A percentile compares a stretch with the other conserved stretches of the same genome.
Conservation (phyloP, 768 basidiomycete genomes). For the Rhodosporidiobolus odoratus region DNA sequence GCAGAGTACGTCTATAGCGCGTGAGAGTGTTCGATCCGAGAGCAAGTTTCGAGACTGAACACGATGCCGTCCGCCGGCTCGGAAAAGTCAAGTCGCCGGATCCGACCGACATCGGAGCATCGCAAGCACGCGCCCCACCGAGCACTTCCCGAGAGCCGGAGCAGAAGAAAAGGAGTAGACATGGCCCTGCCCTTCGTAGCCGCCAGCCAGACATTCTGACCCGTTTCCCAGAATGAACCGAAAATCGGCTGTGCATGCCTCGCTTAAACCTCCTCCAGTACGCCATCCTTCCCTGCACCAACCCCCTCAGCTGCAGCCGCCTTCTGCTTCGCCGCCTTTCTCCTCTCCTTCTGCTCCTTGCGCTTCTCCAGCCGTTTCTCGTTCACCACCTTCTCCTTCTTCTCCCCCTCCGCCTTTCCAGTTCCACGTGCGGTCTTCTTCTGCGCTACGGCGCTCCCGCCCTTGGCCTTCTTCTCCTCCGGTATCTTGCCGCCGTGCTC, state of each 20-base stretch:
- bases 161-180: too few relatives aligned
- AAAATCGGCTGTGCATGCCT: neutral
- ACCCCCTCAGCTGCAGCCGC: neutral
- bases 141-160: too few relatives aligned
- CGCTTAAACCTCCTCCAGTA: neutral
- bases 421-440: neutral
- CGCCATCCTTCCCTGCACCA: neutral
- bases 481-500: slow-evolving; percentile 32
- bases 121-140: too few relatives aligned
- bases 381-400: neutral
- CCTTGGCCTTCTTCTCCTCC: slow-evolving; percentile 7
- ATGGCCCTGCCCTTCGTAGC: too few relatives aligned
- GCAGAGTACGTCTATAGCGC: too few relatives aligned
- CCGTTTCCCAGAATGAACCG: neutral
- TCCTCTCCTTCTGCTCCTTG: slow-evolving; percentile 10
- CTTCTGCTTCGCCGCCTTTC: neutral
- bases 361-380: slow-evolving; percentile 3
- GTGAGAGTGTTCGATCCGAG: too few relatives aligned
- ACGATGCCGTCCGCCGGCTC: too few relatives aligned
- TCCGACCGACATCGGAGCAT: too few relatives aligned
- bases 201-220: too few relatives aligned
- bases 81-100: too few relatives aligned
- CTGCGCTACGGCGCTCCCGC: neutral
- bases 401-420: neutral
- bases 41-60: too few relatives aligned